These are phyloP conservation scores for Centrapalus pauciflorus DNA, from an alignment of 129 eudicot species.

Conservation along the genomic window DNA sequence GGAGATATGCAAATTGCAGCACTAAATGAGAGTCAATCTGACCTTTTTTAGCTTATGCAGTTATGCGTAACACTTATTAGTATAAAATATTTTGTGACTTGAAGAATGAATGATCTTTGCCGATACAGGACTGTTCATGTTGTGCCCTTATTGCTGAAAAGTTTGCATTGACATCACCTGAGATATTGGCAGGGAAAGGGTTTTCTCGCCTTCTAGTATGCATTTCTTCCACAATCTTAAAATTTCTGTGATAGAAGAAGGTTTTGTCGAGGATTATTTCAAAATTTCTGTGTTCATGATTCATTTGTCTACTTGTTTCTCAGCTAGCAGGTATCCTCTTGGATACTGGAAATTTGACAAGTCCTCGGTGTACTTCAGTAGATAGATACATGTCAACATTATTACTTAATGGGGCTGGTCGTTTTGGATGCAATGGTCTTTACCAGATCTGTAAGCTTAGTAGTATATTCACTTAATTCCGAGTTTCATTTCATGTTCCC, in stretches of 20 bases:
- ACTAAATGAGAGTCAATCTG: too few relatives aligned
- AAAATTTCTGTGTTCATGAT: background rate
- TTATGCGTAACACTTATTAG: background rate
- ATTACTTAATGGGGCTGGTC: constrained; percentile 74
- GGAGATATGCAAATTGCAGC: too few relatives aligned
- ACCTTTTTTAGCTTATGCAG: too few relatives aligned
- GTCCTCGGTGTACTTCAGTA: constrained; percentile 43
- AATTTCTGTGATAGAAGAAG: too few relatives aligned
- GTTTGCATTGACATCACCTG: constrained; percentile 45
- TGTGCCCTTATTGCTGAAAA: constrained; percentile 67
- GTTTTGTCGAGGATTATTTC: background rate
- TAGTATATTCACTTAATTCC: background rate
- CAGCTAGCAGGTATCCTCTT: constrained; percentile 78
- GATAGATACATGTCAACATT: constrained; percentile 74
- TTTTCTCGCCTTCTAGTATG: constrained; percentile 72
- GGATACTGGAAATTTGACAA: constrained; percentile 61
- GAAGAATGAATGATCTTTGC: background rate
- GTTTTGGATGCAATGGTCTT: constrained; percentile 73
- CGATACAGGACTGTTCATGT: constrained; percentile 53
- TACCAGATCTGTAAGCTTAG: constrained; percentile 55
- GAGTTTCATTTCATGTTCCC: background rate
- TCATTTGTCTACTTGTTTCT: constrained; percentile 20
- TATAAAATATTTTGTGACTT: background rate
- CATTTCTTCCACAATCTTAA: background rate
- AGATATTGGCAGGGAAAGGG: constrained; percentile 58